These are phyloP conservation scores for Colletotrichum sp. DNA, from an alignment of 2,329 filamentous ascomycete genomes.

Conservation along the genomic window DNA sequence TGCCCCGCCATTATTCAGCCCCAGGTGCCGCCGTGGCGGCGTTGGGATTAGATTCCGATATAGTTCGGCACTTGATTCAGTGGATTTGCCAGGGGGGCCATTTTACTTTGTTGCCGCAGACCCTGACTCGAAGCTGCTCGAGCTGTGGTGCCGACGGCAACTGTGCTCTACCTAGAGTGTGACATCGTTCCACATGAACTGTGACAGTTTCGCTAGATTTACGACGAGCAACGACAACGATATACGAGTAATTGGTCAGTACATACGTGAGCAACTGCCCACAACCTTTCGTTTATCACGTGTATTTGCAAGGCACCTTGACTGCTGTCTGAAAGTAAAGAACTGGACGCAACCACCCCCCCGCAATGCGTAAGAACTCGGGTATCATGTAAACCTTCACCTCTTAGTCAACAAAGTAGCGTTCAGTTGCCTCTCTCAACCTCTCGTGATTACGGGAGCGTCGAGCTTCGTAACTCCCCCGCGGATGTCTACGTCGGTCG, in stretches of 20 bases:
- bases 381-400: background rate
- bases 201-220: background rate
- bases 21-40: background rate
- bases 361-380: background rate
- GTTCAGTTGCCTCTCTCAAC: constrained; percentile 9
- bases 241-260: background rate
- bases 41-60: background rate
- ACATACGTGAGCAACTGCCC: background rate
- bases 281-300: background rate
- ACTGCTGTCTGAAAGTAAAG: background rate
- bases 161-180: background rate
- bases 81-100: background rate
- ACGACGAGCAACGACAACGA: background rate
- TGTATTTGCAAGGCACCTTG: background rate
- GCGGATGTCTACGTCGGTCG: constrained; percentile 9
- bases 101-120: background rate
- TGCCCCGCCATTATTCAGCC: constrained; percentile 6
- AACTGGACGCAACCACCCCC: background rate
- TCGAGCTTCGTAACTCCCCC: background rate
- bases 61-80: background rate
- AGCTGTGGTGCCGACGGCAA: background rate
- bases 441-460: constrained; percentile 11
- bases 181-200: background rate
- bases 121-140: background rate
- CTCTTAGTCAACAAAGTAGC: constrained; percentile 7